Conservation (phyloP, 2,329 filamentous ascomycete genomes). For the Xenoacremonium recifei region DNA sequence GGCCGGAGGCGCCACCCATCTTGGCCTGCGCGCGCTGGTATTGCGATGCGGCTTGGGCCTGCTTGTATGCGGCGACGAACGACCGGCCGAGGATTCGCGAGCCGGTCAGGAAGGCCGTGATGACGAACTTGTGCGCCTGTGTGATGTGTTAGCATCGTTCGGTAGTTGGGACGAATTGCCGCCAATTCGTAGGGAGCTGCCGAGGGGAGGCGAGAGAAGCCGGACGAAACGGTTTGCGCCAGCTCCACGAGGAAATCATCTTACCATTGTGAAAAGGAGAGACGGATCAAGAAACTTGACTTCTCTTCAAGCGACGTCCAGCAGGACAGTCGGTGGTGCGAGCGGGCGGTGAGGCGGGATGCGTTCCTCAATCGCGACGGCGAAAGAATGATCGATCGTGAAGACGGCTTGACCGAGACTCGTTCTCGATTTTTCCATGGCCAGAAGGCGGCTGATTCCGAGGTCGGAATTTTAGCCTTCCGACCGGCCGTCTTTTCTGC, state of each 20-base stretch:
- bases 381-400: constrained; percentile 21
- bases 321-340: constrained; percentile 9
- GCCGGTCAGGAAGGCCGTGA: constrained; percentile 90
- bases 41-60: constrained; percentile 83
- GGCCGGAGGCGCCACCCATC: constrained; percentile 46
- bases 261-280: constrained; percentile 28
- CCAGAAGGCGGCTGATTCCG: constrained; percentile 25
- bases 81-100: constrained; percentile 89
- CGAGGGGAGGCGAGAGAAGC: not conserved
- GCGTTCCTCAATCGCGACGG: constrained; percentile 25
- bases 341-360: constrained; percentile 19
- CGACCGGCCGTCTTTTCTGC: constrained; percentile 15
- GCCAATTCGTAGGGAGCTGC: no score
- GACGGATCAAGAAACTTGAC: constrained; percentile 1
- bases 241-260: constrained; percentile 7
- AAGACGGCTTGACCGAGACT: constrained; percentile 13
- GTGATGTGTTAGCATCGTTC: constrained; percentile 15
- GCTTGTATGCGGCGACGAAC: constrained; percentile 91
- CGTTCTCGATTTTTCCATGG: constrained; percentile 27
- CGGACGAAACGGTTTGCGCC: constrained; percentile 6
- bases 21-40: constrained; percentile 75
- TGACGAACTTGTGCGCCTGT: constrained; percentile 83
- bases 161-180: no score
- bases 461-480: constrained; percentile 29
- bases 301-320: constrained; percentile 3